Evolutionary conservation across 2,329 filamentous ascomycete species (phyloP), one percentile per base, ranked within the genome.

Genomic region (Colletotrichum lupini): DNA sequence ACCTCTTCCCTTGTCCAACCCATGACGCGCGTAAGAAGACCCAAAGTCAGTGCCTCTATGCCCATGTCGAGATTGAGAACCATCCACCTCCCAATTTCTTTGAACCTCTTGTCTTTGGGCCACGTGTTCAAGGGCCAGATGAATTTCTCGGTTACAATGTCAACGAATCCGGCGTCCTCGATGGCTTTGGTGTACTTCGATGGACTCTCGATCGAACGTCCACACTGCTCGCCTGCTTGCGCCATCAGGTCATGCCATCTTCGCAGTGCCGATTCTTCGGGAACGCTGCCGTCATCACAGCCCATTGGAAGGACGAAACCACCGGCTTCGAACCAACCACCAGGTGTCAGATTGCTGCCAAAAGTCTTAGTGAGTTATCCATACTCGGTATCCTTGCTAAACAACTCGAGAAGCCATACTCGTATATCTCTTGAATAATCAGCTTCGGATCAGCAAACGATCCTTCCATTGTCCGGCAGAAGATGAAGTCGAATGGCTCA

Each of bases 401-500:
- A 35, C 3, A 35, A 12, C 8, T 35, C 22, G 7, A 32, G 24
- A 19, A 24, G 7, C 9, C 28, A 46, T 66, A 69, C 68, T 75
- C 73, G 35, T 73, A 79, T 2, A 75, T 71, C 55, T 79, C 74
- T 8, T 58, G 53, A 28, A 79, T 74, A 64, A 79, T 71, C 30
- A 68, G 73, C 11, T 75, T 74, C 74, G 75, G 79, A 56, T 78
- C 74, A 9, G 64, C 19, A 56, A 83, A 77, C 30, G 76, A 76
- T 4, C 77, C 79, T 3, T 76, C 77, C 74, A 83, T 77, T 62
- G 78, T 78, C 35, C 81, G 78, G 24, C 70, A 74, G 68, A 81
- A 79, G 49, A 83, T 80, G 64, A 79, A 82, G 69, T 84, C 82
- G 52, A 82, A 83, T 4, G 76, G 75, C 2, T 71, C 46, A 8